These are phyloP conservation scores for Pleurotus djamor DNA, from an alignment of 768 basidiomycete species.

Conservation along the genomic window DNA sequence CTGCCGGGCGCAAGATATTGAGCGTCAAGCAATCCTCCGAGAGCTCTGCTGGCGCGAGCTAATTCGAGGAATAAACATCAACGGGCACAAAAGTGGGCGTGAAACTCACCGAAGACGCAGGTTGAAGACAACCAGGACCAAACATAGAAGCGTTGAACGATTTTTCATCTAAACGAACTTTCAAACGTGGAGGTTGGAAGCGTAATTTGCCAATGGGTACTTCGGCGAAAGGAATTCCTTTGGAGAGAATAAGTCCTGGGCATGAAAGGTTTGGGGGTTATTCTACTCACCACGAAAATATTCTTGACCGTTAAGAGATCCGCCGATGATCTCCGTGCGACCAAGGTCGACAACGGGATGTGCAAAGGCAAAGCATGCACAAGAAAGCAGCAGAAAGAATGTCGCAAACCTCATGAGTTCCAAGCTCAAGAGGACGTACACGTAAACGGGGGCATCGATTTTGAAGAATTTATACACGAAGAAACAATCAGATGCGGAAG, in stretches of 20 bases:
- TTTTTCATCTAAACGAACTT: constrained; percentile 9
- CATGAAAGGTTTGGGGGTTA: no score
- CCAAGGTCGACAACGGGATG: not conserved
- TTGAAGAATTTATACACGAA: no score
- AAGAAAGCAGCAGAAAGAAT: not conserved
- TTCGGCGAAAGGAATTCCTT: constrained; percentile 30
- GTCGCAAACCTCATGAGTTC: no score
- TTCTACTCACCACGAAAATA: not conserved
- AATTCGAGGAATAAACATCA: not conserved
- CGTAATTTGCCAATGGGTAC: constrained; percentile 24
- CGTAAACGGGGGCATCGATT: no score
- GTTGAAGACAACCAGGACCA: constrained; percentile 22
- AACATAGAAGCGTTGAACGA: constrained; percentile 22
- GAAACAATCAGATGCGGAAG: no score
- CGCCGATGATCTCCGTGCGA: not conserved
- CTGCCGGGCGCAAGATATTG: constrained; percentile 36
- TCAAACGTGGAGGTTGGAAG: constrained; percentile 20
- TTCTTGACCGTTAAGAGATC: not conserved
- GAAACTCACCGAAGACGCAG: constrained; percentile 4
- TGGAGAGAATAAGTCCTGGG: not conserved
- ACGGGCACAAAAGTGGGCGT: no score
- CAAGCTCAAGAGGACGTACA: no score
- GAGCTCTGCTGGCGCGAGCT: constrained; percentile 6
- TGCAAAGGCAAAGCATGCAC: not conserved
- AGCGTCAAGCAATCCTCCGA: constrained; percentile 49